These are phyloP conservation scores for Coemansia guatemalensis DNA, from an alignment of 192 early-diverging fungal species.

Conservation along the genomic window DNA sequence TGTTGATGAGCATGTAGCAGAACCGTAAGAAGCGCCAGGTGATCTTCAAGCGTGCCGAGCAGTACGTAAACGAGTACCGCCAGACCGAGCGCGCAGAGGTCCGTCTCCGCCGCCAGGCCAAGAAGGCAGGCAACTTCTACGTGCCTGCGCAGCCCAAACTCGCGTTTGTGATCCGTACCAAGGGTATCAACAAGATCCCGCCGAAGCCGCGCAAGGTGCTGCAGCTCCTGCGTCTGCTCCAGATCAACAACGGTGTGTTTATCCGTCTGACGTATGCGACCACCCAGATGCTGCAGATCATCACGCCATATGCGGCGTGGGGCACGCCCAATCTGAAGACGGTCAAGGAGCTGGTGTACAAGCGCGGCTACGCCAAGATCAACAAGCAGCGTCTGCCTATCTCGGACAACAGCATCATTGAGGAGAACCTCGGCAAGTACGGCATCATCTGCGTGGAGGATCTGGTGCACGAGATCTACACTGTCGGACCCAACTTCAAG, in stretches of 20 bases:
- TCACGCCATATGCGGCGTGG: slow-evolving; percentile 92
- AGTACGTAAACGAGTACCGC: slow-evolving; percentile 98
- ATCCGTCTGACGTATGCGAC: slow-evolving; percentile 95
- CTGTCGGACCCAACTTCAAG: slow-evolving; percentile 97
- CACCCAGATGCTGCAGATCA: slow-evolving; percentile 95
- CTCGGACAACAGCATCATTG: slow-evolving; percentile 94
- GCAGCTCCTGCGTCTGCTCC: slow-evolving; percentile 96
- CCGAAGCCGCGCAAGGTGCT: slow-evolving; percentile 99
- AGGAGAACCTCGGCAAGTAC: slow-evolving; percentile 86
- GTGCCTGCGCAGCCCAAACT: slow-evolving; percentile 96
- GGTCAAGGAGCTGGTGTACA: slow-evolving; percentile 99
- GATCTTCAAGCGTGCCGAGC: slow-evolving; percentile 99
- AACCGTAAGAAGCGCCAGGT: slow-evolving; percentile 78
- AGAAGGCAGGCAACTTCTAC: slow-evolving; percentile 87
- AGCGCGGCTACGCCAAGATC: slow-evolving; percentile 99
- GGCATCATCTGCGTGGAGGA: slow-evolving; percentile 99
- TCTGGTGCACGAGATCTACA: slow-evolving; percentile 97
- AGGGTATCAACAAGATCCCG: slow-evolving; percentile 99
- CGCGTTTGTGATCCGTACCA: slow-evolving; percentile 97
- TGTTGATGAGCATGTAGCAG: slow-evolving; percentile 36
- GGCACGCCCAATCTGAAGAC: slow-evolving; percentile 98
- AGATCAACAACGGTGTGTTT: slow-evolving; percentile 99
- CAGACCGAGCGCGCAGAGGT: slow-evolving; percentile 85
- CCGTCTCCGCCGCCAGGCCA: slow-evolving; percentile 92
- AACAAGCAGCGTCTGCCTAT: slow-evolving; percentile 97